Evolutionary conservation across 306 rosid species (phyloP).

Genomic region (Cucumis melo): DNA sequence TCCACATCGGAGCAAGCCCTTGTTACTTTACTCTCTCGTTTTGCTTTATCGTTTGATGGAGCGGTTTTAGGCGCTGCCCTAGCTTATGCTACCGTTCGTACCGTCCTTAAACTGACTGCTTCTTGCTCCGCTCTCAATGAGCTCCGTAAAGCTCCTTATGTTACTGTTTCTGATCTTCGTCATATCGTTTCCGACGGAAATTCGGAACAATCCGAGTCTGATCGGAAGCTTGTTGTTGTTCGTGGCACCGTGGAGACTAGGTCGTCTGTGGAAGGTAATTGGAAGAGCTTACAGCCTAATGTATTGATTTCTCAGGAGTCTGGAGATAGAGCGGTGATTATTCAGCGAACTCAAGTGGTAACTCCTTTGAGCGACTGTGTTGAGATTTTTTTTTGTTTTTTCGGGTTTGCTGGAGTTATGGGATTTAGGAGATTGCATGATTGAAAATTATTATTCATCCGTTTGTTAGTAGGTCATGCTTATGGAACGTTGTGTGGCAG

Average conservation of each 20-base stretch:
- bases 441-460: background rate
- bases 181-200: slow-evolving; percentile 26
- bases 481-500: background rate
- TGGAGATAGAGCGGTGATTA: slow-evolving; percentile 54
- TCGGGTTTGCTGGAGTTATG: background rate
- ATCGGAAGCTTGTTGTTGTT: slow-evolving; percentile 30
- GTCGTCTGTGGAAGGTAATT: slow-evolving; percentile 38
- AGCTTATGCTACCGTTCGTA: slow-evolving; percentile 53
- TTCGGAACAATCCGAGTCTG: slow-evolving; percentile 13
- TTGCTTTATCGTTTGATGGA: slow-evolving; percentile 67
- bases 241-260: slow-evolving; percentile 72
- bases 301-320: slow-evolving; percentile 44
- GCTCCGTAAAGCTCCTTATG: slow-evolving; percentile 46
- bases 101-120: slow-evolving; percentile 34
- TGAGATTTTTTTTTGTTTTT: background rate
- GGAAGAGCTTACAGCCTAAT: slow-evolving; percentile 33
- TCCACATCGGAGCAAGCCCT: slow-evolving; percentile 68
- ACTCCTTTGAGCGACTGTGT: background rate
- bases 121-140: slow-evolving; percentile 40
- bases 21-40: slow-evolving; percentile 44
- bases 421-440: background rate
- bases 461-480: background rate
- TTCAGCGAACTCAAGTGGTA: slow-evolving; percentile 71
- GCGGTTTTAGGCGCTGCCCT: slow-evolving; percentile 65
- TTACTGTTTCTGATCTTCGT: slow-evolving; percentile 69